Evolutionary conservation across 495 filamentous ascomycete species (phyloP), one percentile per base, ranked within the genome.

Genomic region (Aspergillus wentii): DNA sequence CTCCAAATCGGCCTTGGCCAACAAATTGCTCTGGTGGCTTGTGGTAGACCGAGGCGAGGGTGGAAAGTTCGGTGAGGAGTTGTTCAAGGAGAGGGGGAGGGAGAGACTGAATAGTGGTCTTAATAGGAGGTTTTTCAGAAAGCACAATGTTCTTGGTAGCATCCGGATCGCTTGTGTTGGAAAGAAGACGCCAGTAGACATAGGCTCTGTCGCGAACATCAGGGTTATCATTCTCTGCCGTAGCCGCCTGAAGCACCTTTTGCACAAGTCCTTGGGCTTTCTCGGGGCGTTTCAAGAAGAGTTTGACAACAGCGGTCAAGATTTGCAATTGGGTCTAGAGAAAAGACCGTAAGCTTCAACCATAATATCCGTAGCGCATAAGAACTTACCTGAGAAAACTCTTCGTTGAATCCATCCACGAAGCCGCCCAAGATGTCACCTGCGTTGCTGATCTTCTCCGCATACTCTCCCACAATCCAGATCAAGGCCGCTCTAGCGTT

Each of bases 401-500:
- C 89, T 49, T 94, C 89, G 53, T 85, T 86, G 62, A 95, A 95
- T 2, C 82, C 83, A 34, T 95, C 89, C 14, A 94, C 88, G 50
- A 95, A 95, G 8, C 84, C 79, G 38, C 76, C 69, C 14, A 95
- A 56, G 33, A 95, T 91, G 47, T 95, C 89, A 41, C 88, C 87
- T 2, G 94, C 92, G 55, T 98, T 97, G 62, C 78, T 94, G 53
- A 98, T 98, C 71, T 97, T 97, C 69, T 97, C 91, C 4, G 94
- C 92, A 58, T 97, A 97, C 58, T 98, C 89, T 30, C 92, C 92
- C 7, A 98, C 91, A 54, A 98, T 96, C 92, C 92, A 98, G 51
- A 98, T 97, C 30, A 98, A 68, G 11, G 91, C 84, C 7, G 86
- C 91, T 43, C 94, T 62, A 8, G 92, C 94, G 57, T 88, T 87